Evolutionary conservation across 2,329 filamentous ascomycete genomes (phyloP), one percentile per base, ranked within the genome.

Genomic region (Alternaria consortialis): DNA sequence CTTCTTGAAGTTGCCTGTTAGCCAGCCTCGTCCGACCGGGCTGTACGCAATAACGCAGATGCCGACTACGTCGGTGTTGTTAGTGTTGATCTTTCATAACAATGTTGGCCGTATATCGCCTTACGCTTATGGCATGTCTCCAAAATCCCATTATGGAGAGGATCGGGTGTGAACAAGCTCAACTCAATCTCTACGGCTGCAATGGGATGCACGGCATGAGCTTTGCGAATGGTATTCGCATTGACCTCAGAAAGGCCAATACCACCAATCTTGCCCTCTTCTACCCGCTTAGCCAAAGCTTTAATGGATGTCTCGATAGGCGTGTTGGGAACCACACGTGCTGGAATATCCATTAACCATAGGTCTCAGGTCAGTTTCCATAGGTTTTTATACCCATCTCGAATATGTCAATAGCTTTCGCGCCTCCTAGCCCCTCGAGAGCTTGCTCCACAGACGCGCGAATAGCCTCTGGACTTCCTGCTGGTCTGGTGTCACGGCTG

Each of bases 11-110:
- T 66, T 40, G 52, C 62, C 71, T 4, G 69, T 72, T 17, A 77
- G 66, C 79, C 85, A 83, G 11, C 86, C 87, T 15, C 85, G 80
- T 2, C 89, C 87, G 0, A 92, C 80, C 0, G 91, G 90, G 31
- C 87, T 88, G 76, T 92, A 92, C 0, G 52, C 66, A 15, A 91
- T 77, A 43, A 93, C 77, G 0, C 89, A 87, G 62, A 93, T 91
- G 48, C 81, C 79, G 51, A 90, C 43, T 46, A 4, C n/a, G 27
- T 12, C 5, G 8, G 3, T 13, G n/a, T 46, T 46, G 3, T 46
- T 9, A 46, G 39, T 9, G 9, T 42, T 12, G 0, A n/a, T 20
- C 13, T 1, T 42, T 7, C 17, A 15, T 20, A 23, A 20, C 17
- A 7, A 42, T 4, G 12, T 42, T 9, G 12, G 20, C 2, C n/a